A percentile compares a stretch with the other conserved stretches of the same genome.
These are phyloP conservation scores for Panaeolus cyanescens DNA, from an alignment of 768 basidiomycete species.

Conservation along the genomic window DNA sequence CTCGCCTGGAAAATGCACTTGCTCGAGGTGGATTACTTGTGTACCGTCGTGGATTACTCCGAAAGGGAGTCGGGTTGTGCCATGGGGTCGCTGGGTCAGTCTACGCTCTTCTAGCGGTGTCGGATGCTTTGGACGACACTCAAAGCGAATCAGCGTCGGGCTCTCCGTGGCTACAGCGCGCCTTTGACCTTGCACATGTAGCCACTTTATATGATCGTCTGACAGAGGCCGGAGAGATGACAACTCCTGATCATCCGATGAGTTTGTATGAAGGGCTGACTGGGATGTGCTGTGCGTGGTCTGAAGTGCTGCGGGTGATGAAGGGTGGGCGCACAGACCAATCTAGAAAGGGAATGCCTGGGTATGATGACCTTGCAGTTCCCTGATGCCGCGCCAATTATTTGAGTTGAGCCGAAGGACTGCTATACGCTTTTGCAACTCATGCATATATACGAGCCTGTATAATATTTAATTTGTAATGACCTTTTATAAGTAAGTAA, in stretches of 20 bases:
- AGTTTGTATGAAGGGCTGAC: constrained; percentile 61
- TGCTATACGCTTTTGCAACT: too few relatives aligned
- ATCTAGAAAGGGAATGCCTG: constrained; percentile 34
- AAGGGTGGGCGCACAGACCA: constrained; percentile 10
- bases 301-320: constrained; percentile 38
- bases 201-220: constrained; percentile 36
- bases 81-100: constrained; percentile 60
- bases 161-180: constrained; percentile 15
- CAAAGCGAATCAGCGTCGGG: constrained; percentile 4
- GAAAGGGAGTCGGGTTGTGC: constrained; percentile 62
- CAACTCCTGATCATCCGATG: constrained; percentile 50
- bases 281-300: constrained; percentile 62
- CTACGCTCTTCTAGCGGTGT: constrained; percentile 51
- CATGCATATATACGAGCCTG: too few relatives aligned
- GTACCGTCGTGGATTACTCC: constrained; percentile 49
- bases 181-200: constrained; percentile 49
- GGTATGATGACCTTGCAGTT: constrained; percentile 37
- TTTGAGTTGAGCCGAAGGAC: too few relatives aligned
- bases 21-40: constrained; percentile 42
- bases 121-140: constrained; percentile 41
- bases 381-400: neutral
- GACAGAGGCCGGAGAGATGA: constrained; percentile 42
- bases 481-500: too few relatives aligned
- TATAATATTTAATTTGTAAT: too few relatives aligned
- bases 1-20: constrained; percentile 23